A percentile compares a stretch with the other conserved stretches of the same genome.
These are phyloP conservation scores for Neonectria ditissima DNA, from an alignment of 2,329 filamentous ascomycete genomes.

Conservation along the genomic window DNA sequence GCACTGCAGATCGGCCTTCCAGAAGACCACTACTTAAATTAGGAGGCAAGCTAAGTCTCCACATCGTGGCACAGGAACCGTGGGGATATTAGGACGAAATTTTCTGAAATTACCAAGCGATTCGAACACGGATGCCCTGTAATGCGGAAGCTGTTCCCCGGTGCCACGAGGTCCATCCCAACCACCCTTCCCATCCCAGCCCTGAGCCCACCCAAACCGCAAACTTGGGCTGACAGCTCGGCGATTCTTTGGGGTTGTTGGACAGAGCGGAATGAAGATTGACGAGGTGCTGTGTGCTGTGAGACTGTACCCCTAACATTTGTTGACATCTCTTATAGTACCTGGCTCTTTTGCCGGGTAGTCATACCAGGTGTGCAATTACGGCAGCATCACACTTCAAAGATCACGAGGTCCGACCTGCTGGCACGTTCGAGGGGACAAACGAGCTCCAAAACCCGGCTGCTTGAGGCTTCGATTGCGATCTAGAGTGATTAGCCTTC, in stretches of 20 bases:
- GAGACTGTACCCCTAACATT: slow-evolving; percentile 6
- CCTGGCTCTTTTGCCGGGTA: not conserved
- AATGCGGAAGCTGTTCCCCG: slow-evolving; percentile 49
- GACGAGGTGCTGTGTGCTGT: slow-evolving; percentile 21
- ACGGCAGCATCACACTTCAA: not conserved
- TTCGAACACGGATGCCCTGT: slow-evolving; percentile 38
- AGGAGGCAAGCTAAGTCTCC: slow-evolving; percentile 35
- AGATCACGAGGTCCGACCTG: not conserved
- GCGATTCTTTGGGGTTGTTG: slow-evolving; percentile 35
- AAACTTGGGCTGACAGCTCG: slow-evolving; percentile 35
- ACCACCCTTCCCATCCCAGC: slow-evolving; percentile 30
- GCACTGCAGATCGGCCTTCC: slow-evolving; percentile 42
- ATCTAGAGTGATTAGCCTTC: slow-evolving; percentile 37
- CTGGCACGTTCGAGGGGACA: not conserved
- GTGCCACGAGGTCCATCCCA: slow-evolving; percentile 43
- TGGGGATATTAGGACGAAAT: slow-evolving; percentile 41
- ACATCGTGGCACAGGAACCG: slow-evolving; percentile 37
- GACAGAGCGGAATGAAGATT: slow-evolving; percentile 36
- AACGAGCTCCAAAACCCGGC: slow-evolving; percentile 7
- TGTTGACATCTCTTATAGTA: not conserved
- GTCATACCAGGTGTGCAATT: not conserved
- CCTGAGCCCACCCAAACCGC: slow-evolving; percentile 26
- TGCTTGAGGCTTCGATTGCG: slow-evolving; percentile 23
- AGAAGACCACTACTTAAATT: slow-evolving; percentile 43
- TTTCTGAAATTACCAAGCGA: slow-evolving; percentile 48